A percentile compares a stretch with the other conserved stretches of the same genome.
Conservation (phyloP, 2,329 filamentous ascomycete species). For the Ceratocystis papillata region DNA sequence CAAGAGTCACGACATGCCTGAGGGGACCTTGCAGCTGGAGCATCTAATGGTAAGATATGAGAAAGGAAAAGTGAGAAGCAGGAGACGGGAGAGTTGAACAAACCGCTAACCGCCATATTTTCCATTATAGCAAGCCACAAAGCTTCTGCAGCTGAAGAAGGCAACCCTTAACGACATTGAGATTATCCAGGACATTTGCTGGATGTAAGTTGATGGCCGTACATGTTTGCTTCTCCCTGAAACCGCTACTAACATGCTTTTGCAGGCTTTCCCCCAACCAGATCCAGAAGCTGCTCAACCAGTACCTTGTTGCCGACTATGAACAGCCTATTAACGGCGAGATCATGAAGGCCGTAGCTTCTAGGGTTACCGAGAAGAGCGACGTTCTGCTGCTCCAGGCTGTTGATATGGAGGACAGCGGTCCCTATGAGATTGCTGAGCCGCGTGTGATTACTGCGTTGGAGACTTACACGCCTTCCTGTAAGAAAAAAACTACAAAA, state of each 20-base stretch:
- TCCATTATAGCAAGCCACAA: constrained; percentile 73
- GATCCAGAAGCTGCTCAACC: constrained; percentile 96
- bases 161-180: constrained; percentile 98
- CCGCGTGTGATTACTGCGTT: constrained; percentile 89
- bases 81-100: not conserved
- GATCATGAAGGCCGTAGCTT: constrained; percentile 99
- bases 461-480: constrained; percentile 96
- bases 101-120: not conserved
- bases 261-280: constrained; percentile 88
- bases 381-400: constrained; percentile 87
- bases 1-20: constrained; percentile 99
- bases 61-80: not conserved
- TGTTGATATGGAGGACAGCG: constrained; percentile 98
- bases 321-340: constrained; percentile 99
- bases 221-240: not conserved
- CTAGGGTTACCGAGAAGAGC: constrained; percentile 93
- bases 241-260: constrained; percentile 16
- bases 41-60: constrained; percentile 69
- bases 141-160: constrained; percentile 96
- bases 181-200: constrained; percentile 99
- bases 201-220: constrained; percentile 62
- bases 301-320: constrained; percentile 96
- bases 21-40: constrained; percentile 92
- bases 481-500: constrained; percentile 42
- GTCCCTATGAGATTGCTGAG: constrained; percentile 96